Evolutionary conservation across 768 basidiomycete species (phyloP).

Genomic region (Leccinum arenicola): DNA sequence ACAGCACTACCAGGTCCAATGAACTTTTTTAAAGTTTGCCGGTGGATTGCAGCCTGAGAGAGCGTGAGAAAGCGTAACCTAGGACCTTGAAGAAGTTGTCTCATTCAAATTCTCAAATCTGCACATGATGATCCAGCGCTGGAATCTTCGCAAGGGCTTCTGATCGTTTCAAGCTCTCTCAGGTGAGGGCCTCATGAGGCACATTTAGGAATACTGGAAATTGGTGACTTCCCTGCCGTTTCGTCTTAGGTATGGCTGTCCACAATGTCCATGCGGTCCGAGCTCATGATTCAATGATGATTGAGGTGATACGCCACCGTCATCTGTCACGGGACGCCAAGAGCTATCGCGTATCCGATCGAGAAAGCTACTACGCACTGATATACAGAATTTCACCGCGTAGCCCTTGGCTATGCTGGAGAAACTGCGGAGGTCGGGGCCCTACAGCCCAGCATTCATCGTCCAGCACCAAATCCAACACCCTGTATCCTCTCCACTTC

Average conservation of each 20-base stretch:
- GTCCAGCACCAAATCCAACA: neutral
- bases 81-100: neutral
- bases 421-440: too few species aligned
- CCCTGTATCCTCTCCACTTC: slow-evolving; percentile 12
- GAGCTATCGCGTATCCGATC: too few species aligned
- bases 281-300: too few species aligned
- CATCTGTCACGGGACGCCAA: neutral
- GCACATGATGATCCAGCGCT: neutral
- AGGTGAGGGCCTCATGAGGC: neutral
- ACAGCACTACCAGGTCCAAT: neutral
- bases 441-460: neutral
- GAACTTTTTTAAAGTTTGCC: neutral
- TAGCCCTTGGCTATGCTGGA: neutral
- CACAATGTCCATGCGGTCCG: neutral
- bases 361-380: neutral
- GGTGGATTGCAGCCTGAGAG: too few species aligned
- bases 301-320: neutral
- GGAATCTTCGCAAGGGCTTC: too few species aligned
- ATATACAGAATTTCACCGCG: neutral
- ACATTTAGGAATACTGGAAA: neutral
- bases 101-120: neutral
- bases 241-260: neutral
- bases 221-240: neutral
- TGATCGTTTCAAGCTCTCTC: neutral
- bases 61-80: neutral